These are phyloP conservation scores for Chaetomium tenue DNA, from an alignment of 495 filamentous ascomycete species.

Conservation along the genomic window DNA sequence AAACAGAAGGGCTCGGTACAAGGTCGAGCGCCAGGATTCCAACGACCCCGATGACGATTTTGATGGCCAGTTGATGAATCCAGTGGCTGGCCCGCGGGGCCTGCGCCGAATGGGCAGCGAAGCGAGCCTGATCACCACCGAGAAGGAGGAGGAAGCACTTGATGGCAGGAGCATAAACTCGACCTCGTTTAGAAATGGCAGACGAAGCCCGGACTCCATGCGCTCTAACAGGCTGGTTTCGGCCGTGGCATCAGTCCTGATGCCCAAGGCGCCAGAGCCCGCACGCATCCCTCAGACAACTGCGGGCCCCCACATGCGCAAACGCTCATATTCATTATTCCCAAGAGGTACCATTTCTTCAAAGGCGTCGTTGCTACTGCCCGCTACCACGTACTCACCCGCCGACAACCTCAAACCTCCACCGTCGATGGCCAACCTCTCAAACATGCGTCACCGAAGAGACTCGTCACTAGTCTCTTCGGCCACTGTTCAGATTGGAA, in stretches of 20 bases:
- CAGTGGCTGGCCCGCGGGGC: slow-evolving; percentile 29
- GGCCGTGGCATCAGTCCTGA: slow-evolving; percentile 23
- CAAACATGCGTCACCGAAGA: slow-evolving; percentile 38
- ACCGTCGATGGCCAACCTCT: slow-evolving; percentile 39
- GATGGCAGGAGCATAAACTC: slow-evolving; percentile 18
- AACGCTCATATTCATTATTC: slow-evolving; percentile 46
- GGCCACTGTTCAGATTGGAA: slow-evolving; percentile 50
- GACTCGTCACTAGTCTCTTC: slow-evolving; percentile 48
- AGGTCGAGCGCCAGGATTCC: slow-evolving; percentile 28
- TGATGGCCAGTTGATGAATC: slow-evolving; percentile 37
- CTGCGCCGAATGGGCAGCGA: slow-evolving; percentile 39
- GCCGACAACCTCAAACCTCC: slow-evolving; percentile 41
- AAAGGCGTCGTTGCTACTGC: slow-evolving; percentile 40
- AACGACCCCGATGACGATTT: slow-evolving; percentile 28
- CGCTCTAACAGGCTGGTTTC: slow-evolving; percentile 38
- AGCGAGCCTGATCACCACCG: slow-evolving; percentile 32
- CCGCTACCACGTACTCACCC: slow-evolving; percentile 46
- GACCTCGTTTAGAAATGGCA: slow-evolving; percentile 22
- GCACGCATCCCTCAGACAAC: slow-evolving; percentile 31
- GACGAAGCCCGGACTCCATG: slow-evolving; percentile 33
- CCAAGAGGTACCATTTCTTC: slow-evolving; percentile 33
- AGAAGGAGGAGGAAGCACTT: slow-evolving; percentile 32
- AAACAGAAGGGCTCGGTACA: slow-evolving; percentile 37
- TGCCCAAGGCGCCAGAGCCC: slow-evolving; percentile 35
- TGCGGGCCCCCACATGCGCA: slow-evolving; percentile 33